phyloP scores from a whole-genome alignment of 768 basidiomycete genomes.

The Suillus subalutaceus region DNA sequence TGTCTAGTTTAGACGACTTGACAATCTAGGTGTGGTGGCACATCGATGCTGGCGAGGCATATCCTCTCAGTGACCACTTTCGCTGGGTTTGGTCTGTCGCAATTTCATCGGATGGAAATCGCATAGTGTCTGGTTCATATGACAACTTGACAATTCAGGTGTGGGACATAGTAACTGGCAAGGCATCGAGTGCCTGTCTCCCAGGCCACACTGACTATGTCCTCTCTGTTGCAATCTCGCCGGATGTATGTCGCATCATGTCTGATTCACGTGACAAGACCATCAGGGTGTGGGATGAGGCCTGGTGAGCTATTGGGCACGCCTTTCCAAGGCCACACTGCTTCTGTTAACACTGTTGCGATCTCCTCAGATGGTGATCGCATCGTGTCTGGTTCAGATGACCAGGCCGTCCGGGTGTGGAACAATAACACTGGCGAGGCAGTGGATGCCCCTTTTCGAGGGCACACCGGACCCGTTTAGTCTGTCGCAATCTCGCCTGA shows the following conservation, averaged over 20 bases:
- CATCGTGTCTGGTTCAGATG: background rate
- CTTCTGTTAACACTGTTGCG: background rate
- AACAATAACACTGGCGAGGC: background rate
- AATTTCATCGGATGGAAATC: too few species aligned
- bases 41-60: too few species aligned
- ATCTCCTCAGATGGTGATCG: background rate
- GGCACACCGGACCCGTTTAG: background rate
- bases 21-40: background rate
- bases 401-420: background rate
- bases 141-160: background rate
- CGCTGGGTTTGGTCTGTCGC: too few species aligned
- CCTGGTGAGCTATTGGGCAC: background rate
- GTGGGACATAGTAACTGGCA: conserved; percentile 7
- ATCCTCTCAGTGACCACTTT: too few species aligned
- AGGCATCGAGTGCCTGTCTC: background rate
- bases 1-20: background rate
- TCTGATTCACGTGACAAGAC: background rate
- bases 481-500: background rate
- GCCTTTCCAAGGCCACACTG: background rate
- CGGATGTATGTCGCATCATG: background rate
- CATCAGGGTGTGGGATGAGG: background rate
- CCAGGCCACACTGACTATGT: background rate
- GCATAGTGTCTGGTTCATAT: too few species aligned
- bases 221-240: too few species aligned
- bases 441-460: background rate